These are phyloP conservation scores for Boletus coccyginus DNA, from an alignment of 768 basidiomycete genomes.

Conservation along the genomic window DNA sequence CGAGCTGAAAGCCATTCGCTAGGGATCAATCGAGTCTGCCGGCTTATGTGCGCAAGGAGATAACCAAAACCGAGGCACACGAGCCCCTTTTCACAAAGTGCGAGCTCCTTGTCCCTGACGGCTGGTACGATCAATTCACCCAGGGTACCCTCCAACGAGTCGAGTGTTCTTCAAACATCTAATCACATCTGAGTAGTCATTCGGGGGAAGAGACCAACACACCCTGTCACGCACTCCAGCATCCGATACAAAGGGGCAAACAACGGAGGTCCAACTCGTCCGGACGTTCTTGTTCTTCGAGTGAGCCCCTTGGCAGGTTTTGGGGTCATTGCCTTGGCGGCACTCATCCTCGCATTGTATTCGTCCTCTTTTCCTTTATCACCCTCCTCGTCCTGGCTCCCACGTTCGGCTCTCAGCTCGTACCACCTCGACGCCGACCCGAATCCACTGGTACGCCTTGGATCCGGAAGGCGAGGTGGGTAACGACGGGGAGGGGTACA, in stretches of 20 bases:
- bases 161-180: slow-evolving; percentile 66
- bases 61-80: slow-evolving; percentile 69
- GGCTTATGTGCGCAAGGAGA: slow-evolving; percentile 56
- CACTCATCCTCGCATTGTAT: slow-evolving; percentile 1
- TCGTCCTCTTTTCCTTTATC: slow-evolving; percentile 32
- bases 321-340: slow-evolving; percentile 9
- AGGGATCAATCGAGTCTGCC: slow-evolving; percentile 2
- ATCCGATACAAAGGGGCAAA: slow-evolving; percentile 76
- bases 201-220: slow-evolving; percentile 23
- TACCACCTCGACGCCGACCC: slow-evolving; percentile 87
- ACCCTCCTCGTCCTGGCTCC: slow-evolving; percentile 41
- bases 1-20: slow-evolving; percentile 42
- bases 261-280: slow-evolving; percentile 74
- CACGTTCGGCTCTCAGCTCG: slow-evolving; percentile 56
- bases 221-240: slow-evolving; percentile 84
- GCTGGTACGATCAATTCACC: slow-evolving; percentile 89
- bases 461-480: slow-evolving; percentile 71
- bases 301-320: slow-evolving; percentile 41
- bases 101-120: slow-evolving; percentile 81
- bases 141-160: slow-evolving; percentile 62
- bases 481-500: slow-evolving; percentile 75
- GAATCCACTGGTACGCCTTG: slow-evolving; percentile 77
- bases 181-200: neutral
- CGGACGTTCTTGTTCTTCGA: slow-evolving; percentile 54
- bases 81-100: slow-evolving; percentile 62